Evolutionary conservation across 306 rosid genomes (phyloP), one percentile per base, ranked within the genome.

Genomic region (Lablab purpureus): DNA sequence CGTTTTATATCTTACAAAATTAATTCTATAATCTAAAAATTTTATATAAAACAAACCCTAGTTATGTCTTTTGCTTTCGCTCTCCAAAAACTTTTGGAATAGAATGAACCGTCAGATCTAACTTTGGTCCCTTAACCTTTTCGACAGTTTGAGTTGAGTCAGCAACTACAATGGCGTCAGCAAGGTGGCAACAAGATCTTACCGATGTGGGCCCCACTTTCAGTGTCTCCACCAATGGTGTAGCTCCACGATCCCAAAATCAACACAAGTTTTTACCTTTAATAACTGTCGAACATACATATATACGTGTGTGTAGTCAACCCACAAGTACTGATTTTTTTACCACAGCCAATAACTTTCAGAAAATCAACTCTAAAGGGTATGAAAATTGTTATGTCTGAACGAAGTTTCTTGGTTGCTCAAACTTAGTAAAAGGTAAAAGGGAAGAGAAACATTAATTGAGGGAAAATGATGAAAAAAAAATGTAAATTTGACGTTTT

Each of bases 1-100:
- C 1, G 7, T 34, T 6, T 36, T 0, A 2, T 36, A 37, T 65
- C 17, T 36, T 36, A 18, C 1, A 37, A 19, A 66, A 66, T 19
- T 3, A 37, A 19, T 10, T 65, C 5, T 19, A 37, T 36, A 18
- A 65, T 65, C 10, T 37, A 37, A 5, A 18, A 65, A 64, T 10
- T 37, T n/a, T 7, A 66, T 10, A 40, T 66, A 0, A 37, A 37
- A 66, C 4, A 9, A 66, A 37, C 37, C 0, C 71, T 0, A 7
- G 41, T 62, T 9, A 2, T 9, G 0, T 3, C 27, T 18, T 66
- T 67, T 1, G 40, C 23, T 68, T 68, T 45, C 19, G 5, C 43
- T 46, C 43, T 69, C 74, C 59, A 0, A 17, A 25, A 69, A 46
- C 74, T 69, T 69, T 46, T 46, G 74, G 14, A 46, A 46, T 43